These are phyloP conservation scores for Talaromyces pinophilus DNA, from an alignment of 2,329 filamentous ascomycete genomes.

Conservation along the genomic window DNA sequence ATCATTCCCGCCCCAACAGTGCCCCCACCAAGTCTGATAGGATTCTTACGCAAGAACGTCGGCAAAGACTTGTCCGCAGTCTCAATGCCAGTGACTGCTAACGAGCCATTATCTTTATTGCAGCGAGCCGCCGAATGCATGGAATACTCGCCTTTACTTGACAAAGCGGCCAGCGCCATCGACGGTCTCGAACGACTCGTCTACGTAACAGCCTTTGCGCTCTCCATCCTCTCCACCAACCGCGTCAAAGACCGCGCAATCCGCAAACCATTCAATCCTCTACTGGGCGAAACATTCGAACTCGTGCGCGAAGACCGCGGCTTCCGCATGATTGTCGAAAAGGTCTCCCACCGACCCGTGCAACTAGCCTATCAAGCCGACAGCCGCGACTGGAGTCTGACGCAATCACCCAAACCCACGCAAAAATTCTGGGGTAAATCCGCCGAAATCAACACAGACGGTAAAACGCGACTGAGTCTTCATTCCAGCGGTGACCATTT, in stretches of 20 bases:
- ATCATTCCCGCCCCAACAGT: slow-evolving; percentile 74
- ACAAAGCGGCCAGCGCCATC: slow-evolving; percentile 63
- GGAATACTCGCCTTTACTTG: slow-evolving; percentile 84
- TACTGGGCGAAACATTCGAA: slow-evolving; percentile 94
- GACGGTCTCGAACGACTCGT: slow-evolving; percentile 72
- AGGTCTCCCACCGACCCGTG: slow-evolving; percentile 89
- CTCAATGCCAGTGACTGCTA: slow-evolving; percentile 94
- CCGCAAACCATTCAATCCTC: slow-evolving; percentile 95
- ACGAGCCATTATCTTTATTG: slow-evolving; percentile 85
- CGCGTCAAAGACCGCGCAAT: slow-evolving; percentile 88
- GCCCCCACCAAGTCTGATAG: slow-evolving; percentile 84
- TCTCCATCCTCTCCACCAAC: slow-evolving; percentile 79
- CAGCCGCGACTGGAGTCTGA: slow-evolving; percentile 77
- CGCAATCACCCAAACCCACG: slow-evolving; percentile 81
- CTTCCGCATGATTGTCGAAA: slow-evolving; percentile 91
- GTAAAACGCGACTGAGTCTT: slow-evolving; percentile 75
- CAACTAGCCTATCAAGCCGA: slow-evolving; percentile 93
- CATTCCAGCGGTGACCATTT: slow-evolving; percentile 78
- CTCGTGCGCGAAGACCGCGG: slow-evolving; percentile 83
- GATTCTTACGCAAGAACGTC: slow-evolving; percentile 94
- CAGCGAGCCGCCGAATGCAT: slow-evolving; percentile 88
- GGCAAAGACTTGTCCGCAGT: slow-evolving; percentile 97
- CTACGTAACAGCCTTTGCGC: slow-evolving; percentile 84
- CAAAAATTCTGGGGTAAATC: slow-evolving; percentile 99
- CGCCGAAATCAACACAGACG: slow-evolving; percentile 90